phyloP scores from a whole-genome alignment of 805 yeast species.

The Schizosaccharomyces lindneri region DNA sequence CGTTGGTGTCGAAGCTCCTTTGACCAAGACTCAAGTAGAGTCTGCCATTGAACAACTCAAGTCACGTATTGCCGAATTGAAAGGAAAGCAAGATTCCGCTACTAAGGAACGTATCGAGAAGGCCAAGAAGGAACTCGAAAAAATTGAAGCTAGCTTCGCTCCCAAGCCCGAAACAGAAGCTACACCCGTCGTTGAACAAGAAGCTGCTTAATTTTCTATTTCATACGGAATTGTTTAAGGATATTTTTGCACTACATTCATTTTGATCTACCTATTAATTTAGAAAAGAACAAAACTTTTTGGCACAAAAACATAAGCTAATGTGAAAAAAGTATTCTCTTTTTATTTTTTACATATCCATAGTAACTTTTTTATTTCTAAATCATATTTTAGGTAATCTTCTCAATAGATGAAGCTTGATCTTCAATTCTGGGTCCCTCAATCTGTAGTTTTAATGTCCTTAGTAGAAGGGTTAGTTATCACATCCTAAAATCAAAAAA shows the following conservation, averaged over 20 bases:
- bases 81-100: constrained; percentile 52
- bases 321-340: too few relatives aligned
- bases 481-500: neutral
- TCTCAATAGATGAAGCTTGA: neutral
- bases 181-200: neutral
- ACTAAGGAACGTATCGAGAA: constrained; percentile 50
- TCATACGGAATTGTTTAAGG: too few relatives aligned
- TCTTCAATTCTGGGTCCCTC: neutral
- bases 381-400: too few relatives aligned
- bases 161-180: constrained; percentile 10
- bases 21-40: constrained; percentile 44
- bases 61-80: constrained; percentile 43
- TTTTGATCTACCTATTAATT: too few relatives aligned
- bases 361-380: too few relatives aligned
- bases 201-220: neutral
- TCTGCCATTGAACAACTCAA: constrained; percentile 40
- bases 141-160: constrained; percentile 30
- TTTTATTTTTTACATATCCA: too few relatives aligned
- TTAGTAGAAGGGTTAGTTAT: neutral
- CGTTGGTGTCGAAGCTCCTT: constrained; percentile 56
- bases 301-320: too few relatives aligned
- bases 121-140: constrained; percentile 55
- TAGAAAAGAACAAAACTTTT: too few relatives aligned
- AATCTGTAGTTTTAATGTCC: neutral
- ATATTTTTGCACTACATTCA: too few relatives aligned